phyloP scores from a whole-genome alignment of 2,329 filamentous ascomycete genomes.

The Aspergillus sp. region DNA sequence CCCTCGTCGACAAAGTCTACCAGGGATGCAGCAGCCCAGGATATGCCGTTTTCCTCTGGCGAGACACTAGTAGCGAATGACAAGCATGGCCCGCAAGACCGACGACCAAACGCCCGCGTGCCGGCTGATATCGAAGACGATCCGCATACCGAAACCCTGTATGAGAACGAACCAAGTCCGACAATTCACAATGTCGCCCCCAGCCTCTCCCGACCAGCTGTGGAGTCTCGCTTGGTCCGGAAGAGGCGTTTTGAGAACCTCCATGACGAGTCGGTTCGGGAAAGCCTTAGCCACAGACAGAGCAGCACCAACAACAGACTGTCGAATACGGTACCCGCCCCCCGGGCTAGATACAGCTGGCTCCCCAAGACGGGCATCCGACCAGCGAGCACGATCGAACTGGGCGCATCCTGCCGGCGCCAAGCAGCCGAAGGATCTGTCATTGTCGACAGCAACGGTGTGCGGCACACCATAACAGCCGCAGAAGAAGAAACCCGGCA shows the following conservation, averaged over 20 bases:
- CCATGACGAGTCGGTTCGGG: not conserved
- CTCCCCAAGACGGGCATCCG: not conserved
- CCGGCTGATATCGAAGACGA: not conserved
- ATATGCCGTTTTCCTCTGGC: not conserved
- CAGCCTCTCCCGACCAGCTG: slow-evolving; percentile 6
- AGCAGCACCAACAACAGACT: not conserved
- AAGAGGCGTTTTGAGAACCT: not conserved
- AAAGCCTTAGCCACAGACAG: not conserved
- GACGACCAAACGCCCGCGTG: not conserved
- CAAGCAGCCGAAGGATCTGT: slow-evolving; percentile 4
- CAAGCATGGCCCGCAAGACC: not conserved
- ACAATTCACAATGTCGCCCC: slow-evolving; percentile 3
- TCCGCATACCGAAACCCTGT: slow-evolving; percentile 5
- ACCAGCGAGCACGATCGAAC: not conserved
- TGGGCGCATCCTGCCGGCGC: not conserved
- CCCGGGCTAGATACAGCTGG: not conserved
- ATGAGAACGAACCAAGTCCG: not conserved
- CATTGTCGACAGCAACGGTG: slow-evolving; percentile 17
- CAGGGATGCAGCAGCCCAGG: not conserved
- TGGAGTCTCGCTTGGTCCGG: not conserved
- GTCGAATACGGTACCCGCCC: not conserved
- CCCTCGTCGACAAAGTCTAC: not conserved
- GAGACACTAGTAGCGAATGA: not conserved
- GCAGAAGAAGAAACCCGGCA: slow-evolving; percentile 14
- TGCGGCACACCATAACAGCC: slow-evolving; percentile 11